phyloP scores from a whole-genome alignment of 345 rosid genomes.

The Pistacia integerrima region DNA sequence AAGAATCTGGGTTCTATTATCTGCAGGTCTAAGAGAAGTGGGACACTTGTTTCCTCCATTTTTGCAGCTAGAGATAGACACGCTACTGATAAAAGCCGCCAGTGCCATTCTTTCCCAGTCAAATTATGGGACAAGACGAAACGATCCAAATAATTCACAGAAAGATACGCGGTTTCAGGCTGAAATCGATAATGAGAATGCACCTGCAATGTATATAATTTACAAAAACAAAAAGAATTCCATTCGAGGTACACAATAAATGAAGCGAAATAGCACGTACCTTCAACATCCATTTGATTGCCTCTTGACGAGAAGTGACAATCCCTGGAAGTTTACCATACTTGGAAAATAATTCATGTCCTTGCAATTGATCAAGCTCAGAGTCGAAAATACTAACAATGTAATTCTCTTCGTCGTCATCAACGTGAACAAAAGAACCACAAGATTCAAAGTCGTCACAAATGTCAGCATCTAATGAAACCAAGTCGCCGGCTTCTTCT shows the following conservation, averaged over 20 bases:
- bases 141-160: slow-evolving; percentile 42
- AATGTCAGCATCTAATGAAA: slow-evolving; percentile 12
- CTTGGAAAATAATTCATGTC: not conserved
- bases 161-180: slow-evolving; percentile 37
- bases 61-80: slow-evolving; percentile 48
- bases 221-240: not conserved
- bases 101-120: slow-evolving; percentile 33
- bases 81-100: slow-evolving; percentile 41
- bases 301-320: slow-evolving; percentile 30
- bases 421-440: not conserved
- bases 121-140: slow-evolving; percentile 29
- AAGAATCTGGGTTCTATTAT: slow-evolving; percentile 31
- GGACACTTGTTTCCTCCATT: slow-evolving; percentile 44
- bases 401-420: slow-evolving; percentile 24
- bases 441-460: slow-evolving; percentile 8
- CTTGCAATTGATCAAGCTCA: slow-evolving; percentile 34
- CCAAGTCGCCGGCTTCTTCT: slow-evolving; percentile 28
- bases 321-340: slow-evolving; percentile 18
- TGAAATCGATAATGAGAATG: slow-evolving; percentile 28
- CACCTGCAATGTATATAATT: slow-evolving; percentile 21
- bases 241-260: not conserved
- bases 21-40: slow-evolving; percentile 40
- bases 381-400: slow-evolving; percentile 25
- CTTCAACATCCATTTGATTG: slow-evolving; percentile 42
- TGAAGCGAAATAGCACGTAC: not conserved